Evolutionary conservation across 1,284 basidiomycete species (phyloP), one percentile per base, ranked within the genome.

Genomic region (Flammula alnicola): DNA sequence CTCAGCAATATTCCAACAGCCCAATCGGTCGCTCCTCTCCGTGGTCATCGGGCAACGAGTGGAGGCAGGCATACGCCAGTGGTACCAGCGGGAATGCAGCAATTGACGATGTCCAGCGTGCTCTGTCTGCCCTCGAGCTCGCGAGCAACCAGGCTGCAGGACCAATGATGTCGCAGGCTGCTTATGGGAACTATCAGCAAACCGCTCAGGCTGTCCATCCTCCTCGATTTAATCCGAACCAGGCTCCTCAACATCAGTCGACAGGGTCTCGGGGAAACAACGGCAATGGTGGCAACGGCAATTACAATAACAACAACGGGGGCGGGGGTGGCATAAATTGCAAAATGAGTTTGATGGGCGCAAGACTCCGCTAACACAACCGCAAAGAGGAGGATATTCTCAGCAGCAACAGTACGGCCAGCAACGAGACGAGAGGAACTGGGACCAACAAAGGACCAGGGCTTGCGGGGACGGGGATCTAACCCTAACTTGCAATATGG

Each of bases 101-200:
- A 32, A 79, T 91, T 46, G 89, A 91, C 59, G 89, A 92, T 49
- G 84, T 91, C 16, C 80, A 86, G 58, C 81, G 83, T 36, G 88
- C 86, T 10, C 71, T 91, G 23, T 84, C 85, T 9, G 68, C 78
- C 16, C 73, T 91, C 43, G 88, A 90, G 57, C 68, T 91, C 32
- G 64, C 71, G 4, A 72, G 67, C 56, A 69, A 65, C 46, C 61
- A 63, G 27, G 57, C 32, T 37, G 47, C 20, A 26, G 47, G 30
- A 44, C 45, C 67, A 61, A 35, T 67, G 70, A 46, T 46, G 30
- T 20, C 41, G 33, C 47, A 57, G n/a, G 49, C 49, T 46, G 48
- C 50, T 33, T 57, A 60, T 49, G 63, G 67, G 19, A 68, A 54
- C 49, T 63, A 72, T 53, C 71, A 70, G 51, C 72, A 72, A 49